Evolutionary conservation across 2,329 filamentous ascomycete species (phyloP).

Genomic region (Ophiostoma piceae): DNA sequence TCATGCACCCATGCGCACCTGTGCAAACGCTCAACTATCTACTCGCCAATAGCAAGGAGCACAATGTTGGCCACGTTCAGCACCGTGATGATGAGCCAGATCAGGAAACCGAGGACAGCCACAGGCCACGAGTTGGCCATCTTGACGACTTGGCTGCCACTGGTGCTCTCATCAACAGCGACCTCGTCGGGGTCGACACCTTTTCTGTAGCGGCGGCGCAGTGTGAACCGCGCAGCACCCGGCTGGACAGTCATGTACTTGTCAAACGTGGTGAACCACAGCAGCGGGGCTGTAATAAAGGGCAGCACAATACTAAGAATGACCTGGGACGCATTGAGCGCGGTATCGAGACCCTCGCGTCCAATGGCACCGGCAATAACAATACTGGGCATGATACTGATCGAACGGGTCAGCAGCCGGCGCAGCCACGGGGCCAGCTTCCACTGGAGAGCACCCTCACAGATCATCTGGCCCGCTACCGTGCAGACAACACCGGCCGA

Average conservation of each 20-base stretch:
- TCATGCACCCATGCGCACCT: neutral
- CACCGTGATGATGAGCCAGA: conserved; percentile 68
- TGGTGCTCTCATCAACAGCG: conserved; percentile 25
- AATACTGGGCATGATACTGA: conserved; percentile 77
- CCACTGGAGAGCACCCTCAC: conserved; percentile 76
- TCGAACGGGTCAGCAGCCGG: conserved; percentile 67
- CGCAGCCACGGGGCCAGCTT: conserved; percentile 70
- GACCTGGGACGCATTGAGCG: conserved; percentile 72
- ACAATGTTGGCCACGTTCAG: conserved; percentile 78
- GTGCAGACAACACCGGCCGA: conserved; percentile 84
- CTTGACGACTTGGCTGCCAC: conserved; percentile 37
- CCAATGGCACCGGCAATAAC: conserved; percentile 78
- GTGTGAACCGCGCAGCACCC: conserved; percentile 37
- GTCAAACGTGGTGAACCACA: conserved; percentile 76
- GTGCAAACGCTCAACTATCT: neutral
- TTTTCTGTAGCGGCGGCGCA: conserved; percentile 23
- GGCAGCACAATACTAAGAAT: conserved; percentile 72
- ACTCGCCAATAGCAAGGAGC: conserved; percentile 45
- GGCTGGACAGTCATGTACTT: conserved; percentile 71
- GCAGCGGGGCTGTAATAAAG: conserved; percentile 74
- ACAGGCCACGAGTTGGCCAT: conserved; percentile 71
- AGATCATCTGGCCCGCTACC: conserved; percentile 84
- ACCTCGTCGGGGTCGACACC: conserved; percentile 26
- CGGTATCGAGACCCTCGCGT: conserved; percentile 61
- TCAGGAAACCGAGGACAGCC: conserved; percentile 47